Evolutionary conservation across 108 stramenopile genomes (phyloP), one percentile per base, ranked within the genome.

Genomic region (Cyclotella baltica): DNA sequence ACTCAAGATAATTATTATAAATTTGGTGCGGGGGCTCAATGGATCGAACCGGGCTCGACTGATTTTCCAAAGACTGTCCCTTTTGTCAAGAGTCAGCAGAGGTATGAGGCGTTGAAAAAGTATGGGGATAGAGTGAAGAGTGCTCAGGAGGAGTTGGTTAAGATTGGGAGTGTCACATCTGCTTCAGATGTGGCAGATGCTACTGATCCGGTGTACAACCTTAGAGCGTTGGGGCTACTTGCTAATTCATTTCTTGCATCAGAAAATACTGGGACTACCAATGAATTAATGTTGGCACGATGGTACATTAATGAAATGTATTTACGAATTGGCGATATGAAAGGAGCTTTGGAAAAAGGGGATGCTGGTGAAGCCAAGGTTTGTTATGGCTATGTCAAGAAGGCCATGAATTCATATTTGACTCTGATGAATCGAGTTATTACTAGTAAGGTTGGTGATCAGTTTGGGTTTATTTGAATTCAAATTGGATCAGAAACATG

Each of bases 291-390:
- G 61, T 40, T 94, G 9, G 89, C 89, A 28, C 70, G 93, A 9
- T 94, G 91, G 89, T 94, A 94, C 63, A 87, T 94, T 35, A 94
- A 94, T 72, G 93, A 94, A 67, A 77, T 90, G 18, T 84, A 78
- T 47, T 51, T 94, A 40, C 67, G 84, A 34, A 81, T 94, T 68
- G 85, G 78, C 36, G 93, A 94, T 76, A 73, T 88, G 37, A 81
- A 70, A n/a, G 38, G 51, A 47, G 89, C 92, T 0, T n/a, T 70
- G 43, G 67, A 52, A 78, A 87, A 70, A 22, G 81, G 75, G 37
- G 64, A 78, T 56, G 28, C 43, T 2, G 73, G 80, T 36, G 78
- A 88, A 20, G 89, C 91, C 22, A 33, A 66, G 35, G 38, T 20
- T 4, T 58, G 76, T 25, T 80, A 86, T 56, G 69, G 2, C 2